Percentiles rank a stretch among this genome's conserved stretches.
phyloP scores from a whole-genome alignment of 306 rosid genomes.

The Prinsepia uniflora region DNA sequence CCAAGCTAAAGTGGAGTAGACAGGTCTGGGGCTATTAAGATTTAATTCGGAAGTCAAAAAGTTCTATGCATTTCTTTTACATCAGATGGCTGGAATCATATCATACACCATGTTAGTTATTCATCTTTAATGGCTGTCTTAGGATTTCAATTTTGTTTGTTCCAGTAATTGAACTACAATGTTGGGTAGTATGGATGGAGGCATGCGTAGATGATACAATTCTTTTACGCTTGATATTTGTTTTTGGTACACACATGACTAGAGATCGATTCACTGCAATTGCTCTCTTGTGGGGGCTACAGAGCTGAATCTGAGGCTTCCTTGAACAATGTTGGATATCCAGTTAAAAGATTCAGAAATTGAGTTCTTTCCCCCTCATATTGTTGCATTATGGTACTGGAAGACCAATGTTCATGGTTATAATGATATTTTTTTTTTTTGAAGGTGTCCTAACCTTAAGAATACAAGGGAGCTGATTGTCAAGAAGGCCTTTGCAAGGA shows the following conservation, averaged over 20 bases:
- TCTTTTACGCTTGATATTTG: not conserved
- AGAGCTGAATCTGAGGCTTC: not conserved
- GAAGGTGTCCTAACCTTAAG: slow-evolving; percentile 77
- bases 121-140: not conserved
- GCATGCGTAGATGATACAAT: not conserved
- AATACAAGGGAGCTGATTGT: slow-evolving; percentile 64
- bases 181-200: not conserved
- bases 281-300: not conserved
- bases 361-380: not conserved
- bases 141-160: not conserved
- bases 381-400: not conserved
- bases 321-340: not conserved
- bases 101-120: not conserved
- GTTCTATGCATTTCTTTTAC: not conserved
- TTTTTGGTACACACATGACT: not conserved
- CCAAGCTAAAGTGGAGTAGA: not conserved
- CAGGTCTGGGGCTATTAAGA: not conserved
- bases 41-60: not conserved
- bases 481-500: slow-evolving; percentile 66
- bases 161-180: not conserved
- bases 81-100: not conserved
- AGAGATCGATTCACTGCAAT: not conserved
- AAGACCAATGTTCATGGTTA: slow-evolving; percentile 3
- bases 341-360: not conserved
- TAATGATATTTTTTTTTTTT: slow-evolving; percentile 21